These are phyloP conservation scores for Pseudocercospora pini-densiflorae DNA, from an alignment of 2,329 filamentous ascomycete genomes.

Conservation along the genomic window DNA sequence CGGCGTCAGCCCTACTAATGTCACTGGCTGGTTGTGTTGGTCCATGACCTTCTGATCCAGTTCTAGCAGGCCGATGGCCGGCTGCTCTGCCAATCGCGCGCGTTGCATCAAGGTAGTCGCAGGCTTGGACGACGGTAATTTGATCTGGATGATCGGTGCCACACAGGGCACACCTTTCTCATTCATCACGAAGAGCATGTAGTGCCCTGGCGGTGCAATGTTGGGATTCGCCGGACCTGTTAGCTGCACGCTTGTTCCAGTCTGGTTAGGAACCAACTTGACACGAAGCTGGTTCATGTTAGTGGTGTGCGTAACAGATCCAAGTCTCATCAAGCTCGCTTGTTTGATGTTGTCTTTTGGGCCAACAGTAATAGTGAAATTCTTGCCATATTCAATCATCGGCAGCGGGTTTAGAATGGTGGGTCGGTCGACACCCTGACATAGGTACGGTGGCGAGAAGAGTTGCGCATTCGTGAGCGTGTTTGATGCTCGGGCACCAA, in stretches of 20 bases:
- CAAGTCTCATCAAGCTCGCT: conserved; percentile 10
- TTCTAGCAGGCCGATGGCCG: background rate
- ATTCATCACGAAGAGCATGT: background rate
- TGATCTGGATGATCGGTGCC: background rate
- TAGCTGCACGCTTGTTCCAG: background rate
- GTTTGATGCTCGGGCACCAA: background rate
- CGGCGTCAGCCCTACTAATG: background rate
- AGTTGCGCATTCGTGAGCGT: conserved; percentile 14
- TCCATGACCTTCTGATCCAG: background rate
- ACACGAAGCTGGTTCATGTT: conserved; percentile 14
- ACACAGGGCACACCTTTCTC: background rate
- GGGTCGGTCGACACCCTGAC: background rate
- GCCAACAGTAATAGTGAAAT: conserved; percentile 5
- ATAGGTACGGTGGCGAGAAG: conserved; percentile 15
- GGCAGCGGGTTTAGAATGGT: background rate
- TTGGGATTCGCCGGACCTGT: background rate
- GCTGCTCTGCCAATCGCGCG: background rate
- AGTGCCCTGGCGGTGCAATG: background rate
- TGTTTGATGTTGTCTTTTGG: background rate
- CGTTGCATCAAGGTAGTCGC: background rate
- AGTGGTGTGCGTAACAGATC: conserved; percentile 3
- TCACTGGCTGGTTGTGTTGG: background rate
- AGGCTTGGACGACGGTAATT: background rate
- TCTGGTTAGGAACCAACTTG: background rate
- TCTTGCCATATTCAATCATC: conserved; percentile 6